Base-by-base conservation (phyloP, 2,329 filamentous ascomycete genomes). In the Moelleriella libera region DNA sequence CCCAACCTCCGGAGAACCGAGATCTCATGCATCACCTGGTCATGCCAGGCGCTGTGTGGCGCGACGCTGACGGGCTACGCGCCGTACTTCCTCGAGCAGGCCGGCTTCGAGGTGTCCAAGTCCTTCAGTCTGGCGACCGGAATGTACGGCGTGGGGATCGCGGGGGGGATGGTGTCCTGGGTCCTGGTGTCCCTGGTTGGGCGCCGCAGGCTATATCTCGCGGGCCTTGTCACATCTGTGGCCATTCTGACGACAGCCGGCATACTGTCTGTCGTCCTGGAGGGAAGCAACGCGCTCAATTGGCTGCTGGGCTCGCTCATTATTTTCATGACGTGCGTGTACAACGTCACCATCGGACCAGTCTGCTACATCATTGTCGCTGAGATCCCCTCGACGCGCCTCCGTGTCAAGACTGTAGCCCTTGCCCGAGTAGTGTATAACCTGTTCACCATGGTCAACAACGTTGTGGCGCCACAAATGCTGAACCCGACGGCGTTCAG, bases 51-150 rank as follows among this genome's bases (percentile, higher is more conserved):
- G 21, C 63, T 82, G 2, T 76, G 72, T 46, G 78, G 80, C 31
- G 76, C 78, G 51, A 76, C 78, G n/a, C 74, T 83, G 52, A 77
- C 79, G 44, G 75, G 75, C 49, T 83, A 80, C 52, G 78, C 75
- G 1, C 81, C 51, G 21, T 63, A 63, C 48, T 63, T 63, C 42
- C 63, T 63, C 45, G 55, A 59, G 44, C 60, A 68, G 47, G 60
- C 66, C 3, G 68, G 70, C 39, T 60, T 70, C 39, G 51, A 58
- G 34, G 54, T 61, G 29, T 51, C 56, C 1, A 55, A 62, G 9
- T 63, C 66, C 0, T 70, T 68, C 50, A 63, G 58, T 43, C 60
- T 72, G 44, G 59, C 61, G 5, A 57, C 69, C 11, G 62, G 60
- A 4, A 64, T 63, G 32, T 66, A 63, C 6, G 61, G 59, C 8